Evolutionary conservation across 495 filamentous ascomycete species (phyloP), one percentile per base, ranked within the genome.

Genomic region (Tuber melanosporum): DNA sequence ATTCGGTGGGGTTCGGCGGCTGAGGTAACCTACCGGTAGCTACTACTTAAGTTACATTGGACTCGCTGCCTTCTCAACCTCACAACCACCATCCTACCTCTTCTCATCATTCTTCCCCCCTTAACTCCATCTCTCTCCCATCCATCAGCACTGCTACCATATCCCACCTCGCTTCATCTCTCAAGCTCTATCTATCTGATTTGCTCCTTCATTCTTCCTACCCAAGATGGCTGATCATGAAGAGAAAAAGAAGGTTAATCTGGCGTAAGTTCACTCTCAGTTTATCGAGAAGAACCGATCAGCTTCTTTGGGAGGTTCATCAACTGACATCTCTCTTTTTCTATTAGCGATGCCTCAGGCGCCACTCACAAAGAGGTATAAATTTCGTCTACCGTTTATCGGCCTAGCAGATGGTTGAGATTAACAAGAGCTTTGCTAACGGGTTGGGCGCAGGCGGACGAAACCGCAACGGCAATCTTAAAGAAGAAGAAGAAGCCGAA

Each of bases 401-500:
- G 72, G 42, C 41, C 72, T 81, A 73, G 57, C 62, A 49, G 15
- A 17, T 69, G 57, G 62, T 73, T 43, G 47, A 47, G 36, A 12
- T 45, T 77, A 73, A 39, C 75, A 69, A 57, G 71, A 72, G 49
- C 43, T 76, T 76, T 81, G 80, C 84, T 87, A 78, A 86, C 80
- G 49, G 32, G 75, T 77, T 49, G 73, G 8, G 47, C 79, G 57
- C 83, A 96, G 93, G 91, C 91, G 78, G 92, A 97, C 83, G 95
- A 97, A 82, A 95, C 92, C 70, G 89, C 95, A n/a, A 98, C 96
- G 26, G 95, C 95, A 80, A 99, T 99, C 79, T 90, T 99, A 80
- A 98, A 97, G 88, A 98, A 97, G 89, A 99, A 99, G 91, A 99
- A 99, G 94, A 99, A 99, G 94, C 94, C 94, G 77, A 99, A 99